These are phyloP conservation scores for Umbelopsis ramanniana DNA, from an alignment of 192 early-diverging fungal genomes.

Conservation along the genomic window DNA sequence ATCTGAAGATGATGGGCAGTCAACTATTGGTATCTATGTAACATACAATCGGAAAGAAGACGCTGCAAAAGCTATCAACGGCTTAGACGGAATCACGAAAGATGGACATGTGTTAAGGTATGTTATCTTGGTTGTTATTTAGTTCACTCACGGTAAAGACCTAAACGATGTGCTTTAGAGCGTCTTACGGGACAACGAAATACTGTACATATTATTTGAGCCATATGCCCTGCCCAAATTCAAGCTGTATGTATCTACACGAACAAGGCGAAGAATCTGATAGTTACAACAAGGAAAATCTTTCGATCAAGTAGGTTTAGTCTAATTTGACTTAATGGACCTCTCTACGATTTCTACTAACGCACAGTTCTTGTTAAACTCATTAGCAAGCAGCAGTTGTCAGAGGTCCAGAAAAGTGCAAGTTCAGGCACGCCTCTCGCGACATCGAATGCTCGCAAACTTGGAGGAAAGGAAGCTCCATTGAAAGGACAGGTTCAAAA, in stretches of 20 bases:
- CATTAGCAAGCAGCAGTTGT: background rate
- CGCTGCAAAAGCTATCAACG: conserved; percentile 90
- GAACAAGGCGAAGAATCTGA: conserved; percentile 92
- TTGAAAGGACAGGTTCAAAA: background rate
- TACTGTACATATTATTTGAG: conserved; percentile 98
- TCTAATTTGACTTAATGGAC: too few relatives aligned
- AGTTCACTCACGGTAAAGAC: background rate
- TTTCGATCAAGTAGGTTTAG: conserved; percentile 61
- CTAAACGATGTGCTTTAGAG: conserved; percentile 50
- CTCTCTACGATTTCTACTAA: background rate
- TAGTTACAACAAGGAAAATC: conserved; percentile 89
- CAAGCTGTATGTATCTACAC: conserved; percentile 95
- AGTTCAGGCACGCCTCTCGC: background rate
- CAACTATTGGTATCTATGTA: conserved; percentile 85
- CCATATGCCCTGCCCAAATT: conserved; percentile 89
- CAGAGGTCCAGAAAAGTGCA: background rate
- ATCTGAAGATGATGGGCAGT: conserved; percentile 36
- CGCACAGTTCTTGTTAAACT: background rate
- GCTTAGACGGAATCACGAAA: conserved; percentile 74
- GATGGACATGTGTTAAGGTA: conserved; percentile 4
- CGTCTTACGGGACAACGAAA: conserved; percentile 97
- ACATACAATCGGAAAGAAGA: conserved; percentile 93
- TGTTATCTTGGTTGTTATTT: background rate
- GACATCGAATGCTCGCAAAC: background rate
- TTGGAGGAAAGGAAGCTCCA: background rate